Conservation (phyloP, 305 asterid species). For the Salvia sclarea region DNA sequence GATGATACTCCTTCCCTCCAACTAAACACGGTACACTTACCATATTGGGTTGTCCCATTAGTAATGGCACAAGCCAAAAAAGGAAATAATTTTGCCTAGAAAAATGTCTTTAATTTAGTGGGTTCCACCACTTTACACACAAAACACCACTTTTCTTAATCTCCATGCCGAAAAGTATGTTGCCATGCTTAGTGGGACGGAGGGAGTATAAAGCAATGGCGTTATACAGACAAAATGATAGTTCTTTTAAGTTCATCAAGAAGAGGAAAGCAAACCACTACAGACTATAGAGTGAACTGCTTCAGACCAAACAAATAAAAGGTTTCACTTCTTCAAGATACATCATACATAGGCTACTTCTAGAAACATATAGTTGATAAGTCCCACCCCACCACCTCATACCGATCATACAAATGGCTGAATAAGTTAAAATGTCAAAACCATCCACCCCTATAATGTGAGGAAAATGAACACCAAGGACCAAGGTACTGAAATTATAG, state of each 20-base stretch:
- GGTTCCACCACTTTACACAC: too few relatives aligned
- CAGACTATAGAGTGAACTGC: not conserved
- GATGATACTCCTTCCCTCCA: too few relatives aligned
- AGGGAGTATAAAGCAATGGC: not conserved
- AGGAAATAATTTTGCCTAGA: too few relatives aligned
- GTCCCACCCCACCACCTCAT: not conserved
- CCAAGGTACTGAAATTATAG: not conserved
- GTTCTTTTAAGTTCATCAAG: not conserved
- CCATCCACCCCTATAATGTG: not conserved
- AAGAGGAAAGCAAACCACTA: not conserved
- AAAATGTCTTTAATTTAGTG: too few relatives aligned
- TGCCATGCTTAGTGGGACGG: too few relatives aligned
- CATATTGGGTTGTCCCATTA: too few relatives aligned
- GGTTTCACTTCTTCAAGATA: not conserved
- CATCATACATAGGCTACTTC: not conserved
- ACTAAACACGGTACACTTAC: too few relatives aligned
- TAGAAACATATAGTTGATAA: not conserved
- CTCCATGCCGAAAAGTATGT: too few relatives aligned
- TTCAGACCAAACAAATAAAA: not conserved
- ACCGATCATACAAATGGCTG: not conserved
- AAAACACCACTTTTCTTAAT: too few relatives aligned
- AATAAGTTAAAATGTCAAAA: not conserved
- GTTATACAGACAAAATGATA: not conserved
- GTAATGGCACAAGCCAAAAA: too few relatives aligned
- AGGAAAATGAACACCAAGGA: conserved; percentile 1